These are phyloP conservation scores for Apiotrichum gracile DNA, from an alignment of 1,284 basidiomycete species.

Conservation along the genomic window DNA sequence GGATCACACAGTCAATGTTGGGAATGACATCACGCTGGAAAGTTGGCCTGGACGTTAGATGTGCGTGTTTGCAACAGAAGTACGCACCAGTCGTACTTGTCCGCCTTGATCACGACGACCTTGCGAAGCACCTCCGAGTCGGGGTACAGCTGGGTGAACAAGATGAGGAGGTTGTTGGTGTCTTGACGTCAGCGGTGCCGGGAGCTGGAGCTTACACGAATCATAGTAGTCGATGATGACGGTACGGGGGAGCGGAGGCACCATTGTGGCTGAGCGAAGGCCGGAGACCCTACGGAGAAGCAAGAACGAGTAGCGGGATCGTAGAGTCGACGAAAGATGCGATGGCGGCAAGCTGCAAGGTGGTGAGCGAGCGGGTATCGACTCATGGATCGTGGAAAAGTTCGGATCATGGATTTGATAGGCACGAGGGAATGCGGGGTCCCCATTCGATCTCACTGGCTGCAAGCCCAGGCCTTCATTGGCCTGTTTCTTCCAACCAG, in stretches of 20 bases:
- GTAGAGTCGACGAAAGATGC: neutral
- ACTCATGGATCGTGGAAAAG: too few species aligned
- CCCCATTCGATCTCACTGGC: too few species aligned
- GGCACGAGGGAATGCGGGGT: too few species aligned
- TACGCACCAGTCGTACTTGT: slow-evolving; percentile 44
- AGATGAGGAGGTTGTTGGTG: slow-evolving; percentile 47
- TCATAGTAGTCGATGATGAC: slow-evolving; percentile 49
- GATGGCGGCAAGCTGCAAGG: neutral
- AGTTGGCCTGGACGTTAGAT: slow-evolving; percentile 29
- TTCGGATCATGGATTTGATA: too few species aligned
- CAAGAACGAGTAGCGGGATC: neutral
- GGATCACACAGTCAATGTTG: slow-evolving; percentile 46
- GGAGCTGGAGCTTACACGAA: slow-evolving; percentile 32
- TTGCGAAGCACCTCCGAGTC: slow-evolving; percentile 42
- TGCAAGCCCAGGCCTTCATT: too few species aligned
- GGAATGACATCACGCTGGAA: slow-evolving; percentile 39
- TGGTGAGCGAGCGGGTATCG: too few species aligned
- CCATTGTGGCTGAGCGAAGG: neutral
- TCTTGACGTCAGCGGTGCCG: slow-evolving; percentile 21
- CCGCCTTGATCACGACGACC: slow-evolving; percentile 46
- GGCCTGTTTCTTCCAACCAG: too few species aligned
- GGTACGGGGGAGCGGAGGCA: slow-evolving; percentile 39
- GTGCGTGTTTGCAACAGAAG: neutral
- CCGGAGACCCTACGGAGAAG: neutral
- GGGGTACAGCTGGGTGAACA: slow-evolving; percentile 44